Base-by-base conservation (phyloP, 2,329 filamentous ascomycete genomes). In the Monilinia polystroma region DNA sequence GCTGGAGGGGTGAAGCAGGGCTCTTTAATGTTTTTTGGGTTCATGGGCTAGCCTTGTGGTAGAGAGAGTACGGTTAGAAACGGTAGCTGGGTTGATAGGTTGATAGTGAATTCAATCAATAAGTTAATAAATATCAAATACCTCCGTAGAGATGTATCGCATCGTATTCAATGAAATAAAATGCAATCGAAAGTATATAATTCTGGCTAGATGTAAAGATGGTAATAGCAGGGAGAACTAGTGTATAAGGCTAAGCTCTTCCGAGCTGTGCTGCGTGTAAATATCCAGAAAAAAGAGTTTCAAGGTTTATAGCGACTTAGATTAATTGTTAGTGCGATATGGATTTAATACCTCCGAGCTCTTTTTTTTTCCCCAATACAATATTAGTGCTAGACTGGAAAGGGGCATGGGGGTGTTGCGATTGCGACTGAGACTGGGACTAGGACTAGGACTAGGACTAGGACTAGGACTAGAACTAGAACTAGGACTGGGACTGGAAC, bases 1-100 rank as follows among this genome's bases (percentile, higher is more conserved):
- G 53, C 59, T 51, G 64, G 64, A 53, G 53, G 60, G 57, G 68
- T 63, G 66, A 64, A 60, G 38, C 49, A 32, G 43, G 56, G 51
- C 35, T 18, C 41, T 43, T 63, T 47, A 29, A 12, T 32, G 18
- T 45, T 14, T 26, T 49, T 57, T 18, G 35, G 29, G 41, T 29
- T 56, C 16, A 1, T 35, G 18, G 41, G 41, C 41, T 29, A 51
- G 18, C 32, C 29, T 41, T n/a, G 49, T 43, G 62, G 52, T 16
- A 43, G 20, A 45, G 16, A 47, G 32, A 35, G 32, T 35, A 35
- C 7, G 32, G 32, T 35, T 35, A 35, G 32, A 5, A 1, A 35
- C 32, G 32, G 32, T 35, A 35, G 32, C 4, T 7, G 6, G 32
- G 5, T 7, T 35, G 32, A 8, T 35, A 35, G 32, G 32, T 5